Evolutionary conservation across 2,329 filamentous ascomycete species (phyloP).

Genomic region (Fusarium poae): DNA sequence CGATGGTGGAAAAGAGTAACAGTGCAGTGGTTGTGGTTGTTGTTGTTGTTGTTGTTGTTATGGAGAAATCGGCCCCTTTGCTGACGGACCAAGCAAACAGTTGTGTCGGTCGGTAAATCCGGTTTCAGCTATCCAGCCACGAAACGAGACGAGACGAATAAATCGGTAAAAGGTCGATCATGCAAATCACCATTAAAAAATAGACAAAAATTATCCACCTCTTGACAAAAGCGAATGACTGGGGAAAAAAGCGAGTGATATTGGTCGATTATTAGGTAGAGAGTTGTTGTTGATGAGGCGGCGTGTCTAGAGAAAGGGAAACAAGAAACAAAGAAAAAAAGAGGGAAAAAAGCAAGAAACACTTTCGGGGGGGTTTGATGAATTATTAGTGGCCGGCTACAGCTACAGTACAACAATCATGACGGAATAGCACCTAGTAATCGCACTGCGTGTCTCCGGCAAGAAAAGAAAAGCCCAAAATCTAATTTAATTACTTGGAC

Average conservation of each 20-base stretch:
- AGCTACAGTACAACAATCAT: not conserved
- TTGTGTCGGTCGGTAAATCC: conserved; percentile 6
- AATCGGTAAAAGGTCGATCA: conserved; percentile 15
- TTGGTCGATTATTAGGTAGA: not conserved
- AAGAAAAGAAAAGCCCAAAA: not conserved
- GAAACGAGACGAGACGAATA: conserved; percentile 10
- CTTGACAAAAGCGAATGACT: conserved; percentile 25
- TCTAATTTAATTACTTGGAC: conserved; percentile 23
- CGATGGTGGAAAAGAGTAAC: not conserved
- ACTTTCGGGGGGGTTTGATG: not conserved
- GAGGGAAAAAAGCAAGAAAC: not conserved
- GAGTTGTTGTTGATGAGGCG: not conserved
- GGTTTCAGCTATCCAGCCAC: conserved; percentile 38
- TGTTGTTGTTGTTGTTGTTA: conserved; percentile 5
- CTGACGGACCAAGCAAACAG: not conserved
- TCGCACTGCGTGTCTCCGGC: not conserved
- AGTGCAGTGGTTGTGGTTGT: no score
- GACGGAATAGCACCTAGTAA: conserved; percentile 1
- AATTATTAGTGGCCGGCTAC: not conserved
- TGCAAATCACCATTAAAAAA: not conserved
- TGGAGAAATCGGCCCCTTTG: not conserved
- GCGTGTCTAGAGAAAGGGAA: not conserved
- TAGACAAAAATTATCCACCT: conserved; percentile 1
- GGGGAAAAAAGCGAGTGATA: conserved; percentile 2
- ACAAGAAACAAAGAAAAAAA: conserved; percentile 3